These are phyloP conservation scores for Priceomyces castillae DNA, from an alignment of 805 yeast species.

Conservation along the genomic window DNA sequence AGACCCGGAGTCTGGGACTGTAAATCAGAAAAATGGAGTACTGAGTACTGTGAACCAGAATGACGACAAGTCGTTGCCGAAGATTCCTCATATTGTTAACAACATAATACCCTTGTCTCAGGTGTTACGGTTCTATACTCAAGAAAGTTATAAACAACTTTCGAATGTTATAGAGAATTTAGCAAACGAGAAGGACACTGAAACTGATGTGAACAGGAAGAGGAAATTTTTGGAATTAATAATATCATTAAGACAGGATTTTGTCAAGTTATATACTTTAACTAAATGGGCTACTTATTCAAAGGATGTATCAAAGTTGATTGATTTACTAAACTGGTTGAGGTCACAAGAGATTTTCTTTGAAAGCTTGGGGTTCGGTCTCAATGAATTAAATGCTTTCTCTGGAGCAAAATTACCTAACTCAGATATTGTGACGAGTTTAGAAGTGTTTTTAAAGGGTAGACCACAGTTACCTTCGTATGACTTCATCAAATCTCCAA, in stretches of 20 bases:
- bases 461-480: constrained; percentile 72
- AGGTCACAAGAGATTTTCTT: constrained; percentile 73
- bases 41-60: neutral
- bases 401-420: constrained; percentile 89
- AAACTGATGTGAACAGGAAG: constrained; percentile 63
- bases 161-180: constrained; percentile 59
- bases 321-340: constrained; percentile 87
- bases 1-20: neutral
- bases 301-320: constrained; percentile 66
- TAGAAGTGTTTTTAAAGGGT: constrained; percentile 79
- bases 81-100: constrained; percentile 68
- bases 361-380: constrained; percentile 56
- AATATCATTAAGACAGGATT: constrained; percentile 75
- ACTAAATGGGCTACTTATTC: constrained; percentile 85
- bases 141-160: constrained; percentile 62
- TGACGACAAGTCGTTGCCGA: constrained; percentile 12
- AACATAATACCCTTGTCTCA: constrained; percentile 65
- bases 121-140: constrained; percentile 58
- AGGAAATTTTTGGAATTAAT: constrained; percentile 64
- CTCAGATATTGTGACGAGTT: constrained; percentile 83
- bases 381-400: constrained; percentile 67
- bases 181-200: constrained; percentile 42
- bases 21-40: neutral
- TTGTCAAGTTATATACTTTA: constrained; percentile 77
- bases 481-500: constrained; percentile 48